Percentiles rank a stretch among this genome's conserved stretches.
Conservation (phyloP, 768 basidiomycete species). For the Suillus americanus region DNA sequence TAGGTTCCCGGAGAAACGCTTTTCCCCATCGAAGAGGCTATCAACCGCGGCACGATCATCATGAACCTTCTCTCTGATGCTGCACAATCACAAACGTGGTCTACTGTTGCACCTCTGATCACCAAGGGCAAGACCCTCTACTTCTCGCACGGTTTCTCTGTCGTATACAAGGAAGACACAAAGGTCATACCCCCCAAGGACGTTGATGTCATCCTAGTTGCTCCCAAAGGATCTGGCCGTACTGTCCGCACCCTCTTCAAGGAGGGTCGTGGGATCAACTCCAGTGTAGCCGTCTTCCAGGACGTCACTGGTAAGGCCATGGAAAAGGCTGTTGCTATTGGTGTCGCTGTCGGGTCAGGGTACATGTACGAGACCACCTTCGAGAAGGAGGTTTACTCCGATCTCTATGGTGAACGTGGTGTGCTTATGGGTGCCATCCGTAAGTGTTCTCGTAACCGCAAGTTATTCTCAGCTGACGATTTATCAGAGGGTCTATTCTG, state of each 20-base stretch:
- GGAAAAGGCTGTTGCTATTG: constrained; percentile 94
- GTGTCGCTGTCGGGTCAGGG: constrained; percentile 93
- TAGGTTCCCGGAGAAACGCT: constrained; percentile 95
- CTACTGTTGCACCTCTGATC: constrained; percentile 85
- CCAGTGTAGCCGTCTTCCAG: constrained; percentile 92
- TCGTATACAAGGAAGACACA: constrained; percentile 97
- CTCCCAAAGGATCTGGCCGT: constrained; percentile 97
- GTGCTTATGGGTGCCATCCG: constrained; percentile 98
- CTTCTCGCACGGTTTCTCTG: constrained; percentile 99
- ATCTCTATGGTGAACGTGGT: constrained; percentile 99
- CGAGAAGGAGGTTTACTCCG: constrained; percentile 99
- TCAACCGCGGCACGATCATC: constrained; percentile 94
- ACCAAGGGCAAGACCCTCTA: constrained; percentile 99
- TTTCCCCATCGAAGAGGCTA: constrained; percentile 98
- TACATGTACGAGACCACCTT: constrained; percentile 99
- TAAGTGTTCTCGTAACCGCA: constrained; percentile 37
- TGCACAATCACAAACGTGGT: constrained; percentile 98
- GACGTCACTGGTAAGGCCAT: constrained; percentile 97
- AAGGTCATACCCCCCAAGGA: constrained; percentile 88
- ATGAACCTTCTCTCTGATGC: constrained; percentile 99
- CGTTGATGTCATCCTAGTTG: constrained; percentile 98
- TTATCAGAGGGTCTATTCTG: constrained; percentile 91
- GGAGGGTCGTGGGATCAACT: constrained; percentile 98
- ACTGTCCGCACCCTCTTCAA: constrained; percentile 99
- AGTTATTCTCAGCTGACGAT: constrained; percentile 7